phyloP scores from a whole-genome alignment of 148 eudicot species.

The Fallopia convolvulus region DNA sequence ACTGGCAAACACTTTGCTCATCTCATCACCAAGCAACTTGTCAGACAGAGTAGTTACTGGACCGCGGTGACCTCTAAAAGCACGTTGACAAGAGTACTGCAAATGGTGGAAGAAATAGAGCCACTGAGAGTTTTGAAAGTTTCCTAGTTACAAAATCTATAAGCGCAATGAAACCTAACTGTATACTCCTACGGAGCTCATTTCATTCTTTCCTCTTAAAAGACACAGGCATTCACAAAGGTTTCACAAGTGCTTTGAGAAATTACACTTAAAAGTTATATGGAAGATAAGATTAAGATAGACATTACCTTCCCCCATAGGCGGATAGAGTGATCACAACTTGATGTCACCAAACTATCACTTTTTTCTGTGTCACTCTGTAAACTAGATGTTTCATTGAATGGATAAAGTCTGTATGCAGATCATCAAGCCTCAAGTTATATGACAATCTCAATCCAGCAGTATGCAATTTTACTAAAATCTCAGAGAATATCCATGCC shows the following conservation, averaged over 20 bases:
- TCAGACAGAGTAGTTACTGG: constrained; percentile 65
- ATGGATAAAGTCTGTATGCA: constrained; percentile 45
- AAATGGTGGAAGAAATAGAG: constrained; percentile 4
- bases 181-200: neutral
- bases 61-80: constrained; percentile 67
- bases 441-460: neutral
- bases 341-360: constrained; percentile 61
- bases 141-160: neutral
- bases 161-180: neutral
- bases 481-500: constrained; percentile 4
- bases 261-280: neutral
- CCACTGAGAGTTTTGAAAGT: neutral
- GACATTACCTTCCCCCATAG: constrained; percentile 75
- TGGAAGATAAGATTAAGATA: neutral
- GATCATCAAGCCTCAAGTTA: neutral
- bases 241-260: neutral
- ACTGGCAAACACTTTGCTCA: constrained; percentile 61
- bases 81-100: constrained; percentile 51
- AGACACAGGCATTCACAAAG: neutral
- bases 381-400: constrained; percentile 31
- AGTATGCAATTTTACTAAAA: neutral
- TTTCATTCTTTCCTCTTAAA: neutral
- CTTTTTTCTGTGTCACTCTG: constrained; percentile 29
- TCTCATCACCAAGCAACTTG: constrained; percentile 46
- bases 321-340: constrained; percentile 60